Evolutionary conservation across 2,329 filamentous ascomycete genomes (phyloP).

Genomic region (Bipolaris zeicola): DNA sequence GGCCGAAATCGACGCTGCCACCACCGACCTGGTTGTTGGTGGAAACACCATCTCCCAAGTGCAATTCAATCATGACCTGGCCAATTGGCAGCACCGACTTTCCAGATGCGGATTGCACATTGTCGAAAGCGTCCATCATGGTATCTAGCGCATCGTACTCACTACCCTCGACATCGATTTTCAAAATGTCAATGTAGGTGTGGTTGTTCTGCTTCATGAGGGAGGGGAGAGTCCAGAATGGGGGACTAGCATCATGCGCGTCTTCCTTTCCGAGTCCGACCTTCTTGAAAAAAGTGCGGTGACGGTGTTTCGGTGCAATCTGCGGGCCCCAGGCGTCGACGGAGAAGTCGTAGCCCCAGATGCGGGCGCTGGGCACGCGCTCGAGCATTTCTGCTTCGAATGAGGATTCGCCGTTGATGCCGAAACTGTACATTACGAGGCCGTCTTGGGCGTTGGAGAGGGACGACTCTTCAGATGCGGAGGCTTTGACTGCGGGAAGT

Average conservation of each 20-base stretch:
- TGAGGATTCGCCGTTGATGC: constrained; percentile 43
- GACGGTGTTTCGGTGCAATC: constrained; percentile 26
- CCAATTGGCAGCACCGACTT: constrained; percentile 37
- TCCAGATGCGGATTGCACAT: constrained; percentile 22
- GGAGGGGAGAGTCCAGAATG: constrained; percentile 37
- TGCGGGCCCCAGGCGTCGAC: constrained; percentile 40
- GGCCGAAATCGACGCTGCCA: constrained; percentile 30
- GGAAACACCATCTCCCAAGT: constrained; percentile 31
- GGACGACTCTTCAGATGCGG: constrained; percentile 15
- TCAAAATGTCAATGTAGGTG: constrained; percentile 43
- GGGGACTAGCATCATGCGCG: constrained; percentile 23
- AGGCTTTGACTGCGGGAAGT: constrained; percentile 24
- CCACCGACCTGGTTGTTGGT: constrained; percentile 13
- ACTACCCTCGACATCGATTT: constrained; percentile 43
- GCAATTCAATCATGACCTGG: constrained; percentile 44
- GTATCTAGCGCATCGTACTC: constrained; percentile 41
- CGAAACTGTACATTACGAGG: constrained; percentile 42
- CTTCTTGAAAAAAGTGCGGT: constrained; percentile 40
- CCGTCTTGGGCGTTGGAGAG: constrained; percentile 23
- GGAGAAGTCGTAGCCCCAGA: constrained; percentile 44
- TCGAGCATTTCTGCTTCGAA: constrained; percentile 45
- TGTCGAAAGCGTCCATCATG: constrained; percentile 39
- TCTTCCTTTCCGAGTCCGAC: constrained; percentile 37
- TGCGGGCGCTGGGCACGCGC: constrained; percentile 37
- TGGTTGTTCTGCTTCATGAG: constrained; percentile 43